Conservation (phyloP, 306 rosid species). For the Cercis canadensis region DNA sequence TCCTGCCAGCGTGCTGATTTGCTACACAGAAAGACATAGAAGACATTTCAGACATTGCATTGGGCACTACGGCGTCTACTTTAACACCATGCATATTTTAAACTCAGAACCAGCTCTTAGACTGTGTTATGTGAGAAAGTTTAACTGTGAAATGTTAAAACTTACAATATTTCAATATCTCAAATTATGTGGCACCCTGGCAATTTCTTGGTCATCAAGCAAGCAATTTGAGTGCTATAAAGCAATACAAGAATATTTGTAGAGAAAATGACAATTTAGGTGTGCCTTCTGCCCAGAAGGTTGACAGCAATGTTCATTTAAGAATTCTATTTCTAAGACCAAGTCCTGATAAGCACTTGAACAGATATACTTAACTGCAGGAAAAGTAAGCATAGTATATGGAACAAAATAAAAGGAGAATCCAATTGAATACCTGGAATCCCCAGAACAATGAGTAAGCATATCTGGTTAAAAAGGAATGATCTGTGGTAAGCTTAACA, state of each 20-base stretch:
- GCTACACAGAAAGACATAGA: constrained; percentile 44
- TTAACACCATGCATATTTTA: constrained; percentile 10
- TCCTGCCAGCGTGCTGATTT: constrained; percentile 73
- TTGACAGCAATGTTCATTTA: too few species aligned
- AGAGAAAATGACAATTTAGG: not conserved
- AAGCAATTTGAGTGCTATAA: not conserved
- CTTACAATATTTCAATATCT: too few species aligned
- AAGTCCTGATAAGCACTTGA: not conserved
- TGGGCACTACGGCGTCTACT: not conserved
- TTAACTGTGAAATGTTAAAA: too few species aligned
- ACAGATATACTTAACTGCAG: not conserved
- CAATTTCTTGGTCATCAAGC: not conserved
- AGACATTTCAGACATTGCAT: not conserved
- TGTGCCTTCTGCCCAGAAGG: too few species aligned
- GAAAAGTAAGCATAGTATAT: not conserved
- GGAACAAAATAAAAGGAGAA: not conserved
- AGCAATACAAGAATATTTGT: not conserved
- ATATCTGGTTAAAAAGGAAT: constrained; percentile 48
- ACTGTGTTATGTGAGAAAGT: too few species aligned
- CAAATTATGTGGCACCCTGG: not conserved
- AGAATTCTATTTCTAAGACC: not conserved
- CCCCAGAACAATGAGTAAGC: constrained; percentile 59
- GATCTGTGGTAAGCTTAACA: constrained; percentile 43
- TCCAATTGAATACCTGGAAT: constrained; percentile 49
- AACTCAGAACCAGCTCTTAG: not conserved